Evolutionary conservation across 202 grass and related monocot genomes (phyloP), one percentile per base, ranked within the genome.

Genomic region (Musa balbisiana): DNA sequence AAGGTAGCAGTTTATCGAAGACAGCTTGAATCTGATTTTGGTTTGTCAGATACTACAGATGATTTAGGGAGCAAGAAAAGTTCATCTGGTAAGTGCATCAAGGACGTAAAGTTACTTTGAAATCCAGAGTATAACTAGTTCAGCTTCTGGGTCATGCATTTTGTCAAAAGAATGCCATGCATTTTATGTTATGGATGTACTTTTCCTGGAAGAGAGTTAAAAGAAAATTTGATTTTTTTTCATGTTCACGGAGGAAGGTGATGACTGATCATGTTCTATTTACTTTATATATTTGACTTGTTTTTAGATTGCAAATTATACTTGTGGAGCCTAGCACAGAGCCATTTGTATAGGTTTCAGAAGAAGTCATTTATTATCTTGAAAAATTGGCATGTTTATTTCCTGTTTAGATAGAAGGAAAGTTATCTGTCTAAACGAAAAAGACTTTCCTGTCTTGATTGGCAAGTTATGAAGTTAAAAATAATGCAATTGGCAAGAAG

Each of bases 1-100:
- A 99, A 95, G 86, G 82, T 95, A 81, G 81, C 82, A 16, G 75
- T 75, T 74, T 85, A 99, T 64, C 87, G 91, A 54, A 91, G 72
- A 73, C 83, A 70, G 71, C 91, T 99, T 80, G 81, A 92, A 80
- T 92, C 81, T 66, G 95, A 99, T 78, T 92, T 86, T 87, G 89
- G 91, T 54, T 82, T 98, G 72, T 94, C 87, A 78, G 82, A 75
- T 74, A 82, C 79, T 56, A 84, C 77, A 82, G 85, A 92, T 82
- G 85, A 77, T 81, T 22, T 27, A 66, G 79, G 84, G 69, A 94
- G 77, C 62, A 89, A 64, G 73, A 93, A 29, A 55, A 56, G 13
- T 22, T 86, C 86, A 75, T 86, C 87, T 67, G 95, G 95, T 99
- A 92, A 83, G 73, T 43, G 25, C 51, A 33, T 53, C 19, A 17